phyloP scores from a whole-genome alignment of 2,329 filamentous ascomycete genomes.

The Exophiala sideris region DNA sequence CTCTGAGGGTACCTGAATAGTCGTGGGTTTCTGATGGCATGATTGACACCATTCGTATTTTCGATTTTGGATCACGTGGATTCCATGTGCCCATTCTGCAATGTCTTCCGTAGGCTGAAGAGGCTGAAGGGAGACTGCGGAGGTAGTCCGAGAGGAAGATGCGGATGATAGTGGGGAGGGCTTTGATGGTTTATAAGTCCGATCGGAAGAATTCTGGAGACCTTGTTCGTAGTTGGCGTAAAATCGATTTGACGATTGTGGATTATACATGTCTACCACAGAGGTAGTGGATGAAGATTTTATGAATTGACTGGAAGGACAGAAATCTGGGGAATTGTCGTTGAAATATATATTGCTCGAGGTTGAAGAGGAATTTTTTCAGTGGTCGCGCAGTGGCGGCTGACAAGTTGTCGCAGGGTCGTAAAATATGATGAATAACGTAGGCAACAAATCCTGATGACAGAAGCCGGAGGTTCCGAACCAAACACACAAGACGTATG shows the following conservation, averaged over 20 bases:
- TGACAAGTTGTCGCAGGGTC: neutral
- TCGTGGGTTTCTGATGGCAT: conserved; percentile 20
- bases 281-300: neutral
- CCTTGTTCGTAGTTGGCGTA: conserved; percentile 18
- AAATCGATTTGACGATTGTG: conserved; percentile 8
- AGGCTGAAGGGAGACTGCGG: conserved; percentile 5
- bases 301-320: neutral
- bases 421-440: neutral
- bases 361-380: neutral
- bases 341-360: neutral
- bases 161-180: conserved; percentile 12
- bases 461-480: neutral
- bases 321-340: neutral
- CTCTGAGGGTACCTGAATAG: conserved; percentile 16
- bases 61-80: conserved; percentile 26
- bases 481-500: neutral
- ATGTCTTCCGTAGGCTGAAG: conserved; percentile 24
- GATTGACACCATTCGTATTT: conserved; percentile 27
- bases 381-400: neutral
- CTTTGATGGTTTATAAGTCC: conserved; percentile 1
- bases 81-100: conserved; percentile 28
- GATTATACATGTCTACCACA: conserved; percentile 7
- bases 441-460: neutral
- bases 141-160: conserved; percentile 21
- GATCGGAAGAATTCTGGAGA: neutral